Evolutionary conservation across 2,329 filamentous ascomycete species (phyloP).

Genomic region (Colletotrichum sp.): DNA sequence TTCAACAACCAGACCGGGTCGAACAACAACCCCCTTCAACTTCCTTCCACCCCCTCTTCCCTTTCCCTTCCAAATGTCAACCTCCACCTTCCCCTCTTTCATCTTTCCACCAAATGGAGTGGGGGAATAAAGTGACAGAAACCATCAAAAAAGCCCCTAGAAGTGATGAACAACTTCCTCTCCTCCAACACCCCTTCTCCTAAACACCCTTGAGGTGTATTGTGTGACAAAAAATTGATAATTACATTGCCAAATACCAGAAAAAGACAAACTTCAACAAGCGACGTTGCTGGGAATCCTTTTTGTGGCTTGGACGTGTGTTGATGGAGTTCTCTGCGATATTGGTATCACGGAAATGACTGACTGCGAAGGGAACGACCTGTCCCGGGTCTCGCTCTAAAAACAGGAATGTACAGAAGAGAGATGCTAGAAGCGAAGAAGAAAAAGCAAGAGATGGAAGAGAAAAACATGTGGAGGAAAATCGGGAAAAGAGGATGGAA

Average conservation of each 20-base stretch:
- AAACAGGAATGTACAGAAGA: conserved; percentile 23
- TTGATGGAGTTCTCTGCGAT: conserved; percentile 15
- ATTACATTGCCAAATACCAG: conserved; percentile 15
- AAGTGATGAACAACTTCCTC: background rate
- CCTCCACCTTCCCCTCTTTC: background rate
- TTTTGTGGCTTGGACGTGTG: background rate
- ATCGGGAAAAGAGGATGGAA: background rate
- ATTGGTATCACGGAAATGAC: conserved; percentile 25
- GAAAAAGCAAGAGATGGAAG: background rate
- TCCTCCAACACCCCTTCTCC: background rate
- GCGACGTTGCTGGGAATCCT: background rate
- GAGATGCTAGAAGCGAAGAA: conserved; percentile 6
- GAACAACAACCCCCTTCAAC: background rate
- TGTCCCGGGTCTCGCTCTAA: conserved; percentile 23
- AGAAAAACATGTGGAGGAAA: background rate
- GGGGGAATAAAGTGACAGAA: background rate
- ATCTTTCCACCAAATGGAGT: background rate
- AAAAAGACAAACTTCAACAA: background rate
- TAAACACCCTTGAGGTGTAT: background rate
- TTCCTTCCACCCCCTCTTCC: background rate
- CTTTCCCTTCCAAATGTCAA: background rate
- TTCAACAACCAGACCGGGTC: background rate
- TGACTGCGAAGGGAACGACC: conserved; percentile 25
- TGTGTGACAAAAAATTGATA: conserved; percentile 11
- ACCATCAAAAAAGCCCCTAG: background rate